These are phyloP conservation scores for Lasiosphaeris hirsuta DNA, from an alignment of 495 filamentous ascomycete genomes.

Conservation along the genomic window DNA sequence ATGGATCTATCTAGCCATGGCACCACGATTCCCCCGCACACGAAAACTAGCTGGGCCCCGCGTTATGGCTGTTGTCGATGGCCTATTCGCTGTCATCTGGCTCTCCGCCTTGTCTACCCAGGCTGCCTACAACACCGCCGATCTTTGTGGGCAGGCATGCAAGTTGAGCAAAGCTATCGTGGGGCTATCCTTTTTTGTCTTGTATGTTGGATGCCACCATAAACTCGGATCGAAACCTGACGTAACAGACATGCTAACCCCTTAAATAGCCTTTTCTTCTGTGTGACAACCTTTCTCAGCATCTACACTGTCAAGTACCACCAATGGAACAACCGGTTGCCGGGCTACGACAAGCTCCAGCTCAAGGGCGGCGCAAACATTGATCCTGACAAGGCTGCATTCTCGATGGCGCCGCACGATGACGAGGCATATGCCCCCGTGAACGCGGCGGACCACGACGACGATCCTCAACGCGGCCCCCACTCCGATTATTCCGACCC, in stretches of 20 bases:
- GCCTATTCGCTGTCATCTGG: constrained; percentile 74
- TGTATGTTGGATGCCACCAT: constrained; percentile 50
- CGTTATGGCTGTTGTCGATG: constrained; percentile 72
- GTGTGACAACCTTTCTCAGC: constrained; percentile 67
- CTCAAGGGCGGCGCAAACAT: constrained; percentile 46
- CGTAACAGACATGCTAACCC: not conserved
- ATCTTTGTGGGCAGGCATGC: constrained; percentile 55
- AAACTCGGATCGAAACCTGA: not conserved
- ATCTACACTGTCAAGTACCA: constrained; percentile 76
- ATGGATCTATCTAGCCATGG: constrained; percentile 77
- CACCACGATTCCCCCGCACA: constrained; percentile 80
- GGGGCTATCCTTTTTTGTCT: constrained; percentile 76
- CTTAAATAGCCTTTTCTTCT: constrained; percentile 64
- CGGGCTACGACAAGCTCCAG: constrained; percentile 55
- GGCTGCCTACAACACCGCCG: constrained; percentile 58
- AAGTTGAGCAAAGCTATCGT: constrained; percentile 71
- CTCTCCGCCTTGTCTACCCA: constrained; percentile 77
- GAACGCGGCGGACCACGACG: constrained; percentile 41
- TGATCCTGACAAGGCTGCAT: constrained; percentile 57
- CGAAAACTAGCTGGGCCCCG: constrained; percentile 77
- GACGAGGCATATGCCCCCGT: constrained; percentile 51
- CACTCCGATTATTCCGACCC: constrained; percentile 28
- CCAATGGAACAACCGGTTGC: constrained; percentile 70
- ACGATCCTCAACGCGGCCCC: constrained; percentile 23
- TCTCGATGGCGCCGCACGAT: constrained; percentile 54